These are phyloP conservation scores for Cochlearia excelsa DNA, from an alignment of 345 rosid species.

Conservation along the genomic window DNA sequence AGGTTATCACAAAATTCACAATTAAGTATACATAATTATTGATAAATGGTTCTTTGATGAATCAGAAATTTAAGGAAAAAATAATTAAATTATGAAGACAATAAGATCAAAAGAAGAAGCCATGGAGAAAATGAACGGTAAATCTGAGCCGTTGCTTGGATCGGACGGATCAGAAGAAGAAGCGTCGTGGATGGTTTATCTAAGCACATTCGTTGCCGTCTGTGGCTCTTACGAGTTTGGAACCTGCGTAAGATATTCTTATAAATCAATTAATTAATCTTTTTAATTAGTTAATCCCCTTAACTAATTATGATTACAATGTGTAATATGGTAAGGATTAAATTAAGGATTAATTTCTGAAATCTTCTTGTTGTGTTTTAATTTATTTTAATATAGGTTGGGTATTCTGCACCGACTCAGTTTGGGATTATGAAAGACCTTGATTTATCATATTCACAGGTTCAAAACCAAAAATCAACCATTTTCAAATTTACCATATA, in stretches of 20 bases:
- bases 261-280: background rate
- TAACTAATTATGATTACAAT: too few relatives aligned
- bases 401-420: constrained; percentile 55
- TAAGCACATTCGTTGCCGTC: constrained; percentile 53
- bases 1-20: too few relatives aligned
- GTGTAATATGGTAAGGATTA: background rate
- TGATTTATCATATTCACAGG: constrained; percentile 43
- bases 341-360: background rate
- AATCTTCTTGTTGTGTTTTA: background rate
- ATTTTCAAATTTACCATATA: too few relatives aligned
- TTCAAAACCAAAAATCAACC: background rate
- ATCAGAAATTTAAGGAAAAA: constrained; percentile 20
- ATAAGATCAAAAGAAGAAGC: constrained; percentile 22
- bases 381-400: constrained; percentile 36
- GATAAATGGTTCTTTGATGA: constrained; percentile 4
- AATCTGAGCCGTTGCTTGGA: constrained; percentile 41
- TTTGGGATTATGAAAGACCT: constrained; percentile 52
- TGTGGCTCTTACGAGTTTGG: constrained; percentile 57
- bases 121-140: constrained; percentile 11
- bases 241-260: constrained; percentile 40
- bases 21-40: too few relatives aligned
- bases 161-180: constrained; percentile 22
- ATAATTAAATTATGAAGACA: constrained; percentile 1
- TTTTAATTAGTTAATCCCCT: background rate
- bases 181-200: constrained; percentile 43